A percentile compares a stretch with the other conserved stretches of the same genome.
Evolutionary conservation across 352 stramenopile genomes (phyloP).

Genomic region (Phytophthora sp.): DNA sequence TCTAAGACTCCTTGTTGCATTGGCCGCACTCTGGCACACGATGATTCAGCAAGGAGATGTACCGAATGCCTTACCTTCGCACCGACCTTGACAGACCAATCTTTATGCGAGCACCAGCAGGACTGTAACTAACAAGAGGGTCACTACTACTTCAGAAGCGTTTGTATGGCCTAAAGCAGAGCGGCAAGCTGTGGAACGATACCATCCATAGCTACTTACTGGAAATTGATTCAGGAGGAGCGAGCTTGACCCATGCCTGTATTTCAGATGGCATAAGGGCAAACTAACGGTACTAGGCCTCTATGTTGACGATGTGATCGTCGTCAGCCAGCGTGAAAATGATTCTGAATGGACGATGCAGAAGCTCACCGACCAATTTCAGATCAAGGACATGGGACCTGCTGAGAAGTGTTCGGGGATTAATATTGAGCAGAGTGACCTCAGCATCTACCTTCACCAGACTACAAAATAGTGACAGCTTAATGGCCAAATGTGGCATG

Average conservation of each 20-base stretch:
- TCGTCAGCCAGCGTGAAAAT: slow-evolving; percentile 7
- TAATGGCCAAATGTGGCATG: background rate
- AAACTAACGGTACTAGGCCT: slow-evolving; percentile 8
- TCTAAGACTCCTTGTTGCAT: background rate
- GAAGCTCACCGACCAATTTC: background rate
- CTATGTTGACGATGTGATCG: slow-evolving; percentile 7
- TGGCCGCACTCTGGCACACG: background rate
- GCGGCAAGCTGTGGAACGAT: slow-evolving; percentile 15
- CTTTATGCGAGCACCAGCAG: background rate
- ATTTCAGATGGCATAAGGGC: background rate
- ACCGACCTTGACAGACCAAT: slow-evolving; percentile 3
- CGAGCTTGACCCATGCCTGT: slow-evolving; percentile 10
- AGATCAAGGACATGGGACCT: slow-evolving; percentile 6
- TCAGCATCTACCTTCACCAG: background rate
- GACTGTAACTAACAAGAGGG: background rate
- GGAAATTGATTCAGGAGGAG: background rate
- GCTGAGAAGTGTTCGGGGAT: slow-evolving; percentile 5
- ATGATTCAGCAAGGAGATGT: slow-evolving; percentile 9
- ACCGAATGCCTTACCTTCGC: slow-evolving; percentile 2
- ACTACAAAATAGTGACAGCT: background rate
- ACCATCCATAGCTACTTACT: background rate
- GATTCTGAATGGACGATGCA: slow-evolving; percentile 4
- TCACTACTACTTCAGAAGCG: background rate
- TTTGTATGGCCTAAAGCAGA: slow-evolving; percentile 1
- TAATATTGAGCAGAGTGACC: background rate